Evolutionary conservation across 208 protist species (phyloP), one percentile per base, ranked within the genome.

Genomic region (Acanthamoeba sp.): DNA sequence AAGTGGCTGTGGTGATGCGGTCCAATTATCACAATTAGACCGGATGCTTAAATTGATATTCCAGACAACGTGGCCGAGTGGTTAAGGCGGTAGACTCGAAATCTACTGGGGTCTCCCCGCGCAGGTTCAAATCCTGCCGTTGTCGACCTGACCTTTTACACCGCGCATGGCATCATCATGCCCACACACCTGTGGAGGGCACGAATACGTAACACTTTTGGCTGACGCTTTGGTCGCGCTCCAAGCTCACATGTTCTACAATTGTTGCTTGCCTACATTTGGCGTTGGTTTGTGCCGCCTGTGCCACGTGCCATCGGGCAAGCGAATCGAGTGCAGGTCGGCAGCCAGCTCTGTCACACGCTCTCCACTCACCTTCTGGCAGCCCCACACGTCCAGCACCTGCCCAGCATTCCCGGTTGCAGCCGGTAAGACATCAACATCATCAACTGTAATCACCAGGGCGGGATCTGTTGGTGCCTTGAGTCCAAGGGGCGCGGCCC

Each of bases 371-470:
- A 76, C 7, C 0, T 20, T 5, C 7, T 38, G 7, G 32, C 66
- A 76, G 1, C 66, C 66, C 66, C 66, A 76, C 66, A 76, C 66
- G 66, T 76, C 66, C 29, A 76, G 66, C 36, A 76, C 66, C 66
- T 76, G 36, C 62, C n/a, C n/a, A n/a, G n/a, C n/a, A n/a, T n/a
- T n/a, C n/a, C n/a, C n/a, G 18, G 48, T 10, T 52, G 45, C 55
- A 62, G 0, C 0, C 48, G 48, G n/a, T 22, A 71, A 10, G n/a
- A n/a, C 62, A 34, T 16, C 59, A 69, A 32, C 9, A 69, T 20
- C 4, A 12, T 50, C 9, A 69, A 10, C 16, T 22, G 0, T 20
- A n/a, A 27, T 22, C 55, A 62, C 12, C 16, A 22, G 55, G 55
- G 22, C 12, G 12, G 55, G 55, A 62, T 12, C 16, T 62, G 55